Evolutionary conservation across 805 yeast genomes (phyloP).

Genomic region (Starmerella stigmatis): DNA sequence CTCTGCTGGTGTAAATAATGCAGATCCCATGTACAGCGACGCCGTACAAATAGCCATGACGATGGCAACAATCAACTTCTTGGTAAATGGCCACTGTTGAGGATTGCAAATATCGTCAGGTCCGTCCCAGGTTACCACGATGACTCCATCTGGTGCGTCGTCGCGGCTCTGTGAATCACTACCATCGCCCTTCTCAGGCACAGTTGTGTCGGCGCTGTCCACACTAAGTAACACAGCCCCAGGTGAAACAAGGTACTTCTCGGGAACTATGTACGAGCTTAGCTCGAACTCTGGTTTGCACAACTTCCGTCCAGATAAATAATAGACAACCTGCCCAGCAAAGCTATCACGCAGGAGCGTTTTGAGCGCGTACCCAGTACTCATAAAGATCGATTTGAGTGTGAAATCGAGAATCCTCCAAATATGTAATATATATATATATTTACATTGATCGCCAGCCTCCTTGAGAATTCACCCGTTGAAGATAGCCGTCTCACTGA

Average conservation of each 20-base stretch:
- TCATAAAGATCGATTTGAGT: too few species aligned
- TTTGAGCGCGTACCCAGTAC: background rate
- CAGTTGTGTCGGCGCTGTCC: too few species aligned
- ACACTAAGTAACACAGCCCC: background rate
- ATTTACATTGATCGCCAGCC: too few species aligned
- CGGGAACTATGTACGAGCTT: background rate
- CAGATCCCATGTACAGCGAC: constrained; percentile 51
- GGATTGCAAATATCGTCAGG: constrained; percentile 36
- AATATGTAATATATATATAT: too few species aligned
- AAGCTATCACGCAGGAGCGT: background rate
- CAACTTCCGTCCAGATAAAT: background rate
- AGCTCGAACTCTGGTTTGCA: background rate
- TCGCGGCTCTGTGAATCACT: too few species aligned
- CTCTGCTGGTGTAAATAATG: constrained; percentile 49
- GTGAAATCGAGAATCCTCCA: too few species aligned
- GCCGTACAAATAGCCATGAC: constrained; percentile 39
- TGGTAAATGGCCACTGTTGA: constrained; percentile 42
- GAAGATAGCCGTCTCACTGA: too few species aligned
- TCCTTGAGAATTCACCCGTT: too few species aligned
- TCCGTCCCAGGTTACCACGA: constrained; percentile 29
- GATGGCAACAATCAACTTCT: constrained; percentile 34
- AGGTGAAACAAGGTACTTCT: constrained; percentile 27
- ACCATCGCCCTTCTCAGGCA: too few species aligned
- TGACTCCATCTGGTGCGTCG: background rate
- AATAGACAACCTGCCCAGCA: background rate